Evolutionary conservation across 352 stramenopile genomes (phyloP).

Genomic region (Phytophthora foliorum): DNA sequence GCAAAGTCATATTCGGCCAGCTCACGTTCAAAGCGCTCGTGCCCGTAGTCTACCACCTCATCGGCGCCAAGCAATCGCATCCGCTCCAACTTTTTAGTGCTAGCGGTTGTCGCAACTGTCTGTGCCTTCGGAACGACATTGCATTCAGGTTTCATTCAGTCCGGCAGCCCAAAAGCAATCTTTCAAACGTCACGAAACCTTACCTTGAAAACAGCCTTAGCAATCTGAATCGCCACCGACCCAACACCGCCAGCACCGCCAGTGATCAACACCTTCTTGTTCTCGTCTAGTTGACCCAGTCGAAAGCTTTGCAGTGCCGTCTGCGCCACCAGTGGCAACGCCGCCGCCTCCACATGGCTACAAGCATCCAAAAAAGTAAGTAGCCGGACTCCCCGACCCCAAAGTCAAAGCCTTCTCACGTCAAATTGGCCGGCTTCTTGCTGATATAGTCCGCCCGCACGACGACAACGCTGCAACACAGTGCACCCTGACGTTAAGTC

Average conservation of each 20-base stretch:
- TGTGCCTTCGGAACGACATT: slow-evolving; percentile 42
- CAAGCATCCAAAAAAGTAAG: neutral
- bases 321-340: slow-evolving; percentile 65
- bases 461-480: slow-evolving; percentile 47
- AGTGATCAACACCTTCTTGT: slow-evolving; percentile 82
- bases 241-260: slow-evolving; percentile 77
- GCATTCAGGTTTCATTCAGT: neutral
- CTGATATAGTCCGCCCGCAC: slow-evolving; percentile 69
- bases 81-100: slow-evolving; percentile 67
- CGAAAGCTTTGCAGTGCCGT: slow-evolving; percentile 68
- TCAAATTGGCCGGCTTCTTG: slow-evolving; percentile 77
- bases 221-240: slow-evolving; percentile 78
- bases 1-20: slow-evolving; percentile 82
- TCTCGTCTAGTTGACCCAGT: slow-evolving; percentile 53
- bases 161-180: neutral
- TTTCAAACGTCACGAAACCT: neutral
- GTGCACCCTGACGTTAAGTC: neutral
- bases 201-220: slow-evolving; percentile 82
- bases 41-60: slow-evolving; percentile 77
- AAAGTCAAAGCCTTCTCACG: slow-evolving; percentile 28
- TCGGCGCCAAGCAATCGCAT: slow-evolving; percentile 76
- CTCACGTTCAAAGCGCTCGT: slow-evolving; percentile 72
- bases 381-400: neutral
- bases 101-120: slow-evolving; percentile 80
- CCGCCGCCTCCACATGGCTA: slow-evolving; percentile 75